Evolutionary conservation across 495 filamentous ascomycete species (phyloP).

Genomic region (Glonium stellatum): DNA sequence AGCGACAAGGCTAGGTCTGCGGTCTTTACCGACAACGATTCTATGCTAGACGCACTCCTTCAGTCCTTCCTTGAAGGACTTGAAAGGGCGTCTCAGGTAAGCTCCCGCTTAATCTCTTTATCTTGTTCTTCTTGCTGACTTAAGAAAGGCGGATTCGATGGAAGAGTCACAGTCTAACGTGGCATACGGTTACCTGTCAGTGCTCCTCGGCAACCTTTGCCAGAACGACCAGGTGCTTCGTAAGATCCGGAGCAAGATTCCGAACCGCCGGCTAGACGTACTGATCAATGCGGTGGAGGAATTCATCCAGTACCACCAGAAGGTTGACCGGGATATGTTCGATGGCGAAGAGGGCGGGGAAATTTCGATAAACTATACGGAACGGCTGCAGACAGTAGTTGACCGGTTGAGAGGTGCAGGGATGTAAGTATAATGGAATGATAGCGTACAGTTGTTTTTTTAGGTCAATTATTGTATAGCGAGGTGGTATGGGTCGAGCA

Average conservation of each 20-base stretch:
- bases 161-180: conserved; percentile 81
- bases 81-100: conserved; percentile 44
- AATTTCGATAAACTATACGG: conserved; percentile 47
- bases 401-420: conserved; percentile 35
- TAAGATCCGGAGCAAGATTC: conserved; percentile 46
- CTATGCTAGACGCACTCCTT: conserved; percentile 41
- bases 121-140: conserved; percentile 6
- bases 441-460: background rate
- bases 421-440: background rate
- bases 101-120: conserved; percentile 5
- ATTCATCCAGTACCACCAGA: conserved; percentile 70
- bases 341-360: conserved; percentile 44
- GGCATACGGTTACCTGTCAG: conserved; percentile 80
- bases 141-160: conserved; percentile 69
- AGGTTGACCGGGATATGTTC: conserved; percentile 52
- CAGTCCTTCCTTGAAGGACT: conserved; percentile 48
- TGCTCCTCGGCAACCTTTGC: conserved; percentile 75
- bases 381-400: conserved; percentile 52
- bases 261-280: conserved; percentile 51
- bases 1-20: conserved; percentile 48
- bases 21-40: conserved; percentile 31
- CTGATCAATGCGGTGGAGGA: conserved; percentile 77
- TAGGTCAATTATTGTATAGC: background rate
- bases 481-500: background rate
- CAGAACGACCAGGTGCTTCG: conserved; percentile 47